Base-by-base conservation (phyloP, 805 yeast species). In the Ogataea trehaloabstinens region DNA sequence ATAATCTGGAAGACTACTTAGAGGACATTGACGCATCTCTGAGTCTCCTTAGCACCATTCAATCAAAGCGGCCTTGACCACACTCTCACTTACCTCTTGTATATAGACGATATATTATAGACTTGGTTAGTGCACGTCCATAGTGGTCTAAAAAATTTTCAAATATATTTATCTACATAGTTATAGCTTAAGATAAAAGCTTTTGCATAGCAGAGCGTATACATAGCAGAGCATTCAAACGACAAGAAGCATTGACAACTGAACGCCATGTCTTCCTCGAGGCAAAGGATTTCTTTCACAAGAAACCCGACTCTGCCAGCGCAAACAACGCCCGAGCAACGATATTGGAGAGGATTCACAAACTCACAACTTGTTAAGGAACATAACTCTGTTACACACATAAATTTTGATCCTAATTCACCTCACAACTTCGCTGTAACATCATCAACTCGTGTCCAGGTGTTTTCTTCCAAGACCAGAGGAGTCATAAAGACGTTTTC, bases 361-460 rank as follows among this genome's bases (percentile, higher is more conserved):
- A 83, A 80, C 48, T 91, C 98, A 3, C 91, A 91, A 58, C 71
- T 93, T 27, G 88, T 90, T 19, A 91, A 93, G 61, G 98, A 93
- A 61, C 91, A 86, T 64, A 89, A 86, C 62, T 87, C 97, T 28
- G 87, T 93, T 30, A 81, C 85, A 24, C 95, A 88, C 58, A 81
- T 93, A 39, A 74, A 82, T 47, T 93, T 93, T 72, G 89, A 85
- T 58, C 96, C 96, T 2, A 74, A 72, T 27, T 67, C 81, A 12
- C 95, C 96, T 4, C 82, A 86, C 58, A 96, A 93, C 64, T 85
- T 91, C 66, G 98, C 97, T 18, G 86, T 93, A 24, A 85, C 97
- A 1, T 80, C 95, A 21, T 82, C 95, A 15, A 84, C 97, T 0
- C 74, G 97, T 56, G 85, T 93, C 41, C 98, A 93, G 61, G 79